phyloP scores from a whole-genome alignment of 352 stramenopile genomes.

The Phytopythium kandeliae region DNA sequence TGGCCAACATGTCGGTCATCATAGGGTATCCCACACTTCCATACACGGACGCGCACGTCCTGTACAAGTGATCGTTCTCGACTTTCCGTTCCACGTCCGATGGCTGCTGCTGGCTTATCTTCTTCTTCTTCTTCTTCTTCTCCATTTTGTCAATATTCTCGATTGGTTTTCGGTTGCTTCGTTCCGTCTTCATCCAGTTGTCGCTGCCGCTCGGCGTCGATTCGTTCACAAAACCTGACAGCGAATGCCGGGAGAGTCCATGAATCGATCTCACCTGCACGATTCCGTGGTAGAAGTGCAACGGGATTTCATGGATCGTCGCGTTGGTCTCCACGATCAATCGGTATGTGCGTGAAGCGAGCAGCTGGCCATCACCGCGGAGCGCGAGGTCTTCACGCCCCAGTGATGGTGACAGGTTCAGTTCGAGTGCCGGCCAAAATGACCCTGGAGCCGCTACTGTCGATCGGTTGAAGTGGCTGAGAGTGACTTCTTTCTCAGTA shows the following conservation, averaged over 20 bases:
- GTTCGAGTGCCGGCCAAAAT: conserved; percentile 22
- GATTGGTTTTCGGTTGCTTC: neutral
- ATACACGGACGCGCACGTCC: neutral
- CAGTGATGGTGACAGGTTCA: conserved; percentile 17
- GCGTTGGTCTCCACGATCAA: conserved; percentile 40
- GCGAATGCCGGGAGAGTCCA: conserved; percentile 16
- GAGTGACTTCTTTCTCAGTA: conserved; percentile 14
- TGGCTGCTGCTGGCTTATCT: neutral
- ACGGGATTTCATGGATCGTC: conserved; percentile 22
- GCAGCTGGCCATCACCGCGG: conserved; percentile 1
- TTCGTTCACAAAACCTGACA: conserved; percentile 13
- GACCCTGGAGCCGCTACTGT: conserved; percentile 12
- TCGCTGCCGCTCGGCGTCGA: neutral
- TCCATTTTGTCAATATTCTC: neutral
- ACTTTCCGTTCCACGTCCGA: neutral
- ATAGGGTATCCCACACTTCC: neutral
- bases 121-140: neutral
- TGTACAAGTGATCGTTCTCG: neutral
- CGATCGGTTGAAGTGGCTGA: conserved; percentile 24
- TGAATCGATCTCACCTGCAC: conserved; percentile 19
- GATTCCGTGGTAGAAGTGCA: conserved; percentile 33
- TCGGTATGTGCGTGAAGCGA: conserved; percentile 12
- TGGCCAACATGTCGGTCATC: neutral
- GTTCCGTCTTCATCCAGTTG: neutral
- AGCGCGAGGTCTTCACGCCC: neutral